These are phyloP conservation scores for Nakaseomyces bracarensis DNA, from an alignment of 1,139 yeast genomes.

Conservation along the genomic window DNA sequence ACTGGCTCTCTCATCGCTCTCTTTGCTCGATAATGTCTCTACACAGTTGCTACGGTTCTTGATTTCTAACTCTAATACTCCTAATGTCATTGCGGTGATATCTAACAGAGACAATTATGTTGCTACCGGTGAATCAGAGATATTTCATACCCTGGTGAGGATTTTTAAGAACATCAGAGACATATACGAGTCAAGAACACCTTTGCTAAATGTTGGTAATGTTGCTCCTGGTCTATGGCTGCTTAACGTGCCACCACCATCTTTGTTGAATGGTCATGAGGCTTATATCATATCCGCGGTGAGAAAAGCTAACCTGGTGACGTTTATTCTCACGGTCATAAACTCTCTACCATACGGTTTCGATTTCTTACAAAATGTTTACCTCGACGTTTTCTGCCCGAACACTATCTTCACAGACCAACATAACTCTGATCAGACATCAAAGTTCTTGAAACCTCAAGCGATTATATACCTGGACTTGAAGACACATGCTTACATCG, in stretches of 20 bases:
- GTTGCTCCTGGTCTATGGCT: conserved; percentile 62
- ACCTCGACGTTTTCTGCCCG: conserved; percentile 77
- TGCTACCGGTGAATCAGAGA: conserved; percentile 48
- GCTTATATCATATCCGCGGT: conserved; percentile 55
- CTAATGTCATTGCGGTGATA: conserved; percentile 21
- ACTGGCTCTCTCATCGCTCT: conserved; percentile 21
- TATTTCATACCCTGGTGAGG: conserved; percentile 63
- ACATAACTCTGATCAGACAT: conserved; percentile 17
- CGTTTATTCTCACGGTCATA: conserved; percentile 75
- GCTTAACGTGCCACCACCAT: conserved; percentile 51
- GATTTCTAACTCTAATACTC: conserved; percentile 23
- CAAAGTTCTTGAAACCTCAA: conserved; percentile 66
- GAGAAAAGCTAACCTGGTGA: conserved; percentile 78
- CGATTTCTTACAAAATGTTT: conserved; percentile 73
- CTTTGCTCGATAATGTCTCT: conserved; percentile 27
- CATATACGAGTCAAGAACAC: conserved; percentile 56
- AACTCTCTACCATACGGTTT: conserved; percentile 85
- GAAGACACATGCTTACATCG: conserved; percentile 90
- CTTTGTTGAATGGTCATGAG: conserved; percentile 50
- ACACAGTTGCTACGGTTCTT: conserved; percentile 27
- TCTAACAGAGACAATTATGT: conserved; percentile 17
- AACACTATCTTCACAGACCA: conserved; percentile 22
- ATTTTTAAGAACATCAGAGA: conserved; percentile 66
- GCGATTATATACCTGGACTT: conserved; percentile 73
- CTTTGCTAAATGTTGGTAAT: conserved; percentile 44